Evolutionary conservation across 1,284 basidiomycete species (phyloP).

Genomic region (Cryptococcus wingfieldii): DNA sequence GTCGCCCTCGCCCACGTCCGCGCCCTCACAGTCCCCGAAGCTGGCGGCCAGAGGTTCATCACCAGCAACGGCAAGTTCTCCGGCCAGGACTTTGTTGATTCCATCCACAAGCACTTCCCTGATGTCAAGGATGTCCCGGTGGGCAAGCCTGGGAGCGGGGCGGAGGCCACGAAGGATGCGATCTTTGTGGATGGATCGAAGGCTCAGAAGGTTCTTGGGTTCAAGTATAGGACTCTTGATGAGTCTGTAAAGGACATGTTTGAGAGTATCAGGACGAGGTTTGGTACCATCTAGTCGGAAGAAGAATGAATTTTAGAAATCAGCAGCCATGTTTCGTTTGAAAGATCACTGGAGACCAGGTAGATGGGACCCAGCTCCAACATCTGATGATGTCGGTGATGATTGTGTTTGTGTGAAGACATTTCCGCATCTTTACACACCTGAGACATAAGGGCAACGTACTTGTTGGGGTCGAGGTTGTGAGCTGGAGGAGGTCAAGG

Average conservation of each 20-base stretch:
- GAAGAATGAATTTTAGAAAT: slow-evolving; percentile 1
- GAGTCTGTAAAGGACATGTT: slow-evolving; percentile 33
- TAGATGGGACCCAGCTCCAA: no score
- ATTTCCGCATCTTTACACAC: neutral
- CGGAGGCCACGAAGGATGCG: slow-evolving; percentile 33
- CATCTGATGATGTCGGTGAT: no score
- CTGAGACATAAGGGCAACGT: neutral
- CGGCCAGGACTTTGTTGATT: slow-evolving; percentile 32
- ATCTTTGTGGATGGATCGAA: slow-evolving; percentile 35
- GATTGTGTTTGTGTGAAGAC: neutral
- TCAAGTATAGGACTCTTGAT: slow-evolving; percentile 36
- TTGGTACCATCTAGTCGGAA: slow-evolving; percentile 5
- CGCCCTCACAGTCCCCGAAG: slow-evolving; percentile 56
- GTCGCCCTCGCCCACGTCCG: slow-evolving; percentile 58
- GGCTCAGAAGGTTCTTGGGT: slow-evolving; percentile 31
- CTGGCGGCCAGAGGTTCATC: slow-evolving; percentile 61
- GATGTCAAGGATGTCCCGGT: slow-evolving; percentile 33
- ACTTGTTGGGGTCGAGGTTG: no score
- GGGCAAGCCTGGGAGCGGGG: slow-evolving; percentile 29
- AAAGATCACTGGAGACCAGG: no score
- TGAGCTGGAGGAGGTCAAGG: no score
- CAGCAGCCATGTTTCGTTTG: neutral
- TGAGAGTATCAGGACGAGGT: slow-evolving; percentile 30
- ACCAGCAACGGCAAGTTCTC: slow-evolving; percentile 45
- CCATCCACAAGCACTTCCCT: slow-evolving; percentile 22